Evolutionary conservation across 2,329 filamentous ascomycete species (phyloP), one percentile per base, ranked within the genome.

Genomic region (Curvularia verruculosa): DNA sequence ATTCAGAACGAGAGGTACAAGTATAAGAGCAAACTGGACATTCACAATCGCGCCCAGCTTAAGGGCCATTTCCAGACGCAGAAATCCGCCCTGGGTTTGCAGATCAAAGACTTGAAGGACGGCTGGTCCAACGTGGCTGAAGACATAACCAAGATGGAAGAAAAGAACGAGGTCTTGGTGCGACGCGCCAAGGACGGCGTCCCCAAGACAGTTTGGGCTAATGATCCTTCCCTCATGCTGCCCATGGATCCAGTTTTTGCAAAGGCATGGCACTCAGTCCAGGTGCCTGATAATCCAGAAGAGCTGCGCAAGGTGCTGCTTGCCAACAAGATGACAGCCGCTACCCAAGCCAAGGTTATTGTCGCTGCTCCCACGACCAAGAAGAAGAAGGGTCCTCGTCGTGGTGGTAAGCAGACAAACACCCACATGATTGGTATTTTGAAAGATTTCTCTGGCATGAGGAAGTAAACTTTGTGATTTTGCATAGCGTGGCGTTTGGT

Each of bases 41-140:
- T 99, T 59, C 88, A 87, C 67, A 88, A 87, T 69, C 87, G 88
- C 57, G 87, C 89, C 37, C 87, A 92, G 67, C 85, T 99, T 52
- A 86, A 96, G 52, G 85, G 85, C 53, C 89, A 91, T 72, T 85
- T 99, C 29, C 92, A 96, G 78, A 83, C 84, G 52, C 92, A 93
- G 77, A 87, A 86, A 50, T 92, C 92, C 57, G 90, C 91, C 1
- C 87, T 89, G 63, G 92, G 91, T 12, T 85, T 98, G 52, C 84
- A 84, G 36, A 91, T 98, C 61, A 92, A 92, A 75, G 92, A 97
- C 69, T 84, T 99, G 60, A 96, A 96, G 78, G 95, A 99, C 74
- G 95, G 95, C 61, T 99, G 95, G 95, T 87, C 89, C 23, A 88
- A 89, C 68, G 96, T 92, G 70, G 87, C 93, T 59, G 85, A 89